phyloP scores from a whole-genome alignment of 2,329 filamentous ascomycete species.

The Drechmeria coniospora region DNA sequence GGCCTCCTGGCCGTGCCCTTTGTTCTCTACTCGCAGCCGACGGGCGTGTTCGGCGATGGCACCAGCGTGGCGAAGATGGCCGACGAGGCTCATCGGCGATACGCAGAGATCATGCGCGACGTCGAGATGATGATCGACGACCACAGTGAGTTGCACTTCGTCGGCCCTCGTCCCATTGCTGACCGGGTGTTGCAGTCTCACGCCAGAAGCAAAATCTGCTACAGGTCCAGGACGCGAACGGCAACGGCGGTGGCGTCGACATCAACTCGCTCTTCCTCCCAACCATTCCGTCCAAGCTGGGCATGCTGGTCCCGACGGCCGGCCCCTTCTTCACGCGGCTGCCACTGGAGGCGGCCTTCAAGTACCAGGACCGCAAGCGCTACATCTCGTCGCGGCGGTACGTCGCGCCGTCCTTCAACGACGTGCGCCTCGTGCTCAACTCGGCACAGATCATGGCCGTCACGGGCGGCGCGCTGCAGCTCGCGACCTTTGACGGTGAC shows the following conservation, averaged over 20 bases:
- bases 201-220: slow-evolving; percentile 38
- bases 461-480: slow-evolving; percentile 59
- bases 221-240: slow-evolving; percentile 1
- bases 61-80: slow-evolving; percentile 56
- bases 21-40: slow-evolving; percentile 89
- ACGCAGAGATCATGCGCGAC: slow-evolving; percentile 89
- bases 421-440: slow-evolving; percentile 83
- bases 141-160: slow-evolving; percentile 46
- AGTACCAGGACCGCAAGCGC: slow-evolving; percentile 71
- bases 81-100: slow-evolving; percentile 67
- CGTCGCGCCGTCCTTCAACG: slow-evolving; percentile 93
- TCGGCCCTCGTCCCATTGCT: background rate
- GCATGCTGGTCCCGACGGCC: slow-evolving; percentile 77
- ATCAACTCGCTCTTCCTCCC: slow-evolving; percentile 29
- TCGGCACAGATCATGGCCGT: slow-evolving; percentile 89
- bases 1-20: slow-evolving; percentile 87
- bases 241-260: slow-evolving; percentile 18
- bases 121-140: slow-evolving; percentile 85
- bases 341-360: slow-evolving; percentile 77
- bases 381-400: slow-evolving; percentile 85
- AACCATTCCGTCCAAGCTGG: slow-evolving; percentile 61
- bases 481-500: slow-evolving; percentile 95
- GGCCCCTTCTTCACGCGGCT: slow-evolving; percentile 89
- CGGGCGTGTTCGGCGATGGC: slow-evolving; percentile 63
- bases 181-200: slow-evolving; percentile 33